These are phyloP conservation scores for Salix brachista DNA, from an alignment of 345 rosid species.

Conservation along the genomic window DNA sequence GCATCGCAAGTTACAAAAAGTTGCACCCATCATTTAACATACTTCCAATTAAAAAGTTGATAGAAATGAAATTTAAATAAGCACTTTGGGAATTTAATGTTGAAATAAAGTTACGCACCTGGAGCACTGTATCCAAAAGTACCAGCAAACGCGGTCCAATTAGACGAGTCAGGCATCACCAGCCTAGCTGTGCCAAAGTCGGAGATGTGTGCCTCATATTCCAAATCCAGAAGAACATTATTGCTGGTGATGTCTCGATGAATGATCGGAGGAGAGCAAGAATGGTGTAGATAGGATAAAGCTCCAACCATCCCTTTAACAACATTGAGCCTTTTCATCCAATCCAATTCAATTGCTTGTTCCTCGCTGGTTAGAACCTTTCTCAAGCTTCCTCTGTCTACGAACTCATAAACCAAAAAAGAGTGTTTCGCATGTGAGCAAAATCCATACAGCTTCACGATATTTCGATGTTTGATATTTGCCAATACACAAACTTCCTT, in stretches of 20 bases:
- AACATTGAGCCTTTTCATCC: constrained; percentile 2
- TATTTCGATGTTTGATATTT: background rate
- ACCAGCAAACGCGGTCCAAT: background rate
- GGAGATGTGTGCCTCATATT: background rate
- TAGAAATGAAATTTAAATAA: too few relatives aligned
- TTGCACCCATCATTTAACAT: too few relatives aligned
- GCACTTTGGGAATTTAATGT: background rate
- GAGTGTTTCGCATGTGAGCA: background rate
- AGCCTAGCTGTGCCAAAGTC: too few relatives aligned
- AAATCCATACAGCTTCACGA: constrained; percentile 7
- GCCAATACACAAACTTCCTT: background rate
- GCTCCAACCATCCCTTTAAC: constrained; percentile 8
- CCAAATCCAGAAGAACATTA: constrained; percentile 5
- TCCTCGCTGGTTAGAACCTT: background rate
- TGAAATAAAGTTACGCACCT: too few relatives aligned
- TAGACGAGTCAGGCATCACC: background rate
- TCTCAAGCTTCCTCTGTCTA: constrained; percentile 11
- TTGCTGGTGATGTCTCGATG: constrained; percentile 12
- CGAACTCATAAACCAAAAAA: background rate
- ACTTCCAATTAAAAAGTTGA: too few relatives aligned
- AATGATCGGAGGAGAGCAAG: background rate
- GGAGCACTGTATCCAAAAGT: too few relatives aligned
- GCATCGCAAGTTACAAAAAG: background rate
- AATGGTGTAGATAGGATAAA: constrained; percentile 8
- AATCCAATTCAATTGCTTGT: background rate